Conservation (phyloP, 2,329 filamentous ascomycete species). For the Exutisphaerella laricina region DNA sequence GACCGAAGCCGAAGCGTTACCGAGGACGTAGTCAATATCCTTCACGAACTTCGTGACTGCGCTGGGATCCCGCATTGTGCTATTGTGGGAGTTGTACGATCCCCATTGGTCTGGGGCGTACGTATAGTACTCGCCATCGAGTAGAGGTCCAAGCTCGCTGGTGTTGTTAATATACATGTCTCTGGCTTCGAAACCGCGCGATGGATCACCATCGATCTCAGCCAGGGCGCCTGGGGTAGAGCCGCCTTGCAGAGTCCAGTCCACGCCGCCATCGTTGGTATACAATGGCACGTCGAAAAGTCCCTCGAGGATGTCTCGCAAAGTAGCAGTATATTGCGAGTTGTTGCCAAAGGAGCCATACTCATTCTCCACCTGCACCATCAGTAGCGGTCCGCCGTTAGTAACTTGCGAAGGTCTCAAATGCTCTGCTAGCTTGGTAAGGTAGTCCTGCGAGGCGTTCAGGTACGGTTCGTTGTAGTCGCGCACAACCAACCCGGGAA, state of each 20-base stretch:
- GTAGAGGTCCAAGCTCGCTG: conserved; percentile 40
- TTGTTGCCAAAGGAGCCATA: conserved; percentile 47
- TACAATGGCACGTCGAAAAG: conserved; percentile 45
- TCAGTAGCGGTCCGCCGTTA: conserved; percentile 44
- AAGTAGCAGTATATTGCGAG: conserved; percentile 40
- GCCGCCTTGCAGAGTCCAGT: conserved; percentile 43
- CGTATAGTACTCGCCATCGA: conserved; percentile 49
- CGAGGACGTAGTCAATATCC: conserved; percentile 26
- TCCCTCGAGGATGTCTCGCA: conserved; percentile 40
- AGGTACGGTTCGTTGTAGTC: conserved; percentile 40
- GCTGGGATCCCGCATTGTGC: conserved; percentile 23
- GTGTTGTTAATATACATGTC: conserved; percentile 42
- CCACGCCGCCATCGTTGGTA: conserved; percentile 46
- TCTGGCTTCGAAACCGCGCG: conserved; percentile 38
- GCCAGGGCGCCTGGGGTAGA: conserved; percentile 43
- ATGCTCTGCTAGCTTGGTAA: conserved; percentile 37
- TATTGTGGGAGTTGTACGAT: conserved; percentile 35
- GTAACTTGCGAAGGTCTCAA: conserved; percentile 37
- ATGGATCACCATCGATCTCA: conserved; percentile 44
- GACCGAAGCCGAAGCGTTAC: conserved; percentile 36
- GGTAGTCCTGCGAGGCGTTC: conserved; percentile 35
- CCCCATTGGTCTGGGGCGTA: conserved; percentile 44
- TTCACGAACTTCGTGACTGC: conserved; percentile 21
- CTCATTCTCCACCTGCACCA: conserved; percentile 50
- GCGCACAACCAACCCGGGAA: conserved; percentile 40